Percentiles rank a stretch among this genome's conserved stretches.
These are phyloP conservation scores for Fusarium sp. DNA, from an alignment of 2,329 filamentous ascomycete species.

Conservation along the genomic window DNA sequence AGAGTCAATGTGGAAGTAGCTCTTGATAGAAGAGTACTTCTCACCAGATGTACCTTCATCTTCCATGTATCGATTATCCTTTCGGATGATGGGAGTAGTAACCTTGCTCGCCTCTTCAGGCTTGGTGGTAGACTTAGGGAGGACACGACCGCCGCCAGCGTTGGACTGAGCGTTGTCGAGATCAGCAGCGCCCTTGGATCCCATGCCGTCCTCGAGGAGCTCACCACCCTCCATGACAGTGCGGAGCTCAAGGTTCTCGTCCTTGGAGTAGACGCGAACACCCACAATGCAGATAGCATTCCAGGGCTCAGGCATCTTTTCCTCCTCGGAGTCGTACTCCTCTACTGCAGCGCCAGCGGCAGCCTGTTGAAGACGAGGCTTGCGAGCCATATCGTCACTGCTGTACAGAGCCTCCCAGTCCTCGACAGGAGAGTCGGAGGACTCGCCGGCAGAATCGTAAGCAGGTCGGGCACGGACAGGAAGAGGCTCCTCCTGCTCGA, in stretches of 20 bases:
- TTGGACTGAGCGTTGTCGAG: constrained; percentile 69
- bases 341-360: constrained; percentile 51
- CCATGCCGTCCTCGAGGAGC: constrained; percentile 67
- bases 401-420: constrained; percentile 71
- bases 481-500: constrained; percentile 34
- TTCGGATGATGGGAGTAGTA: constrained; percentile 45
- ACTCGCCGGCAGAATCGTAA: constrained; percentile 64
- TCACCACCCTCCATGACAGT: constrained; percentile 68
- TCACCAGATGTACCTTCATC: constrained; percentile 32
- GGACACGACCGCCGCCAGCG: constrained; percentile 60
- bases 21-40: constrained; percentile 43
- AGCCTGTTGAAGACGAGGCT: constrained; percentile 58
- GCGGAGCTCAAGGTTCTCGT: constrained; percentile 64
- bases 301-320: constrained; percentile 69
- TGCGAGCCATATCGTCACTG: constrained; percentile 67
- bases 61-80: constrained; percentile 42
- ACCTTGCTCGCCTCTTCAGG: constrained; percentile 10
- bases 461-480: constrained; percentile 43
- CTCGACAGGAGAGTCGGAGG: constrained; percentile 69
- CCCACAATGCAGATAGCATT: constrained; percentile 73
- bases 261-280: constrained; percentile 70
- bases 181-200: constrained; percentile 66
- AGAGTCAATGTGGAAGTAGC: constrained; percentile 48
- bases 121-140: constrained; percentile 22
- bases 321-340: constrained; percentile 67